Evolutionary conservation across 331 rosid genomes (phyloP).

Genomic region (Acacia pycnantha): DNA sequence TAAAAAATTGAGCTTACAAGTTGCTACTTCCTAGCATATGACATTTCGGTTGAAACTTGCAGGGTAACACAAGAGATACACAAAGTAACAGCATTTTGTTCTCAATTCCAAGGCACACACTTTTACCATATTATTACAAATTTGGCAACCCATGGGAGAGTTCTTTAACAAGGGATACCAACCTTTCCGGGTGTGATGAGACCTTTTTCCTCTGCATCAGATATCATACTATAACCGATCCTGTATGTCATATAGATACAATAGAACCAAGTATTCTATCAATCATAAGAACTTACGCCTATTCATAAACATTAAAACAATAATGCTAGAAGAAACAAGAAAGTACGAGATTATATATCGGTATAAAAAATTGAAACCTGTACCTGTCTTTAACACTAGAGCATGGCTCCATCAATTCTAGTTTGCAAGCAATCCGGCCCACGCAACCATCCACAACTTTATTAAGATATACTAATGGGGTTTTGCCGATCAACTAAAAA

Average conservation of each 20-base stretch:
- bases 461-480: constrained; percentile 67
- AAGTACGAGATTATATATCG: neutral
- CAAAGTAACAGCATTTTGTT: constrained; percentile 9
- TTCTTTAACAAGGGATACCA: constrained; percentile 19
- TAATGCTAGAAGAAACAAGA: neutral
- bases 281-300: neutral
- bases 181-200: constrained; percentile 68
- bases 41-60: constrained; percentile 14
- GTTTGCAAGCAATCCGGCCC: constrained; percentile 62
- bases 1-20: constrained; percentile 1
- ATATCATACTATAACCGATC: constrained; percentile 67
- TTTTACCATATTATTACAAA: constrained; percentile 6
- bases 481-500: constrained; percentile 57
- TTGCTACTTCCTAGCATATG: constrained; percentile 2
- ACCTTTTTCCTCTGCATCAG: constrained; percentile 70
- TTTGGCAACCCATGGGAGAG: neutral
- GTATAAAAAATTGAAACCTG: neutral
- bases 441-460: constrained; percentile 50
- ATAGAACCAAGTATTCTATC: constrained; percentile 9
- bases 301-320: neutral
- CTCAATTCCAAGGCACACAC: constrained; percentile 6
- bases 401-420: constrained; percentile 72
- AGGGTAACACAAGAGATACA: neutral
- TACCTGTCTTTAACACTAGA: constrained; percentile 81
- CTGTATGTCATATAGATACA: constrained; percentile 31